Evolutionary conservation across 371 early-diverging fungal species (phyloP), one percentile per base, ranked within the genome.

Genomic region (Rhizopus sp.): DNA sequence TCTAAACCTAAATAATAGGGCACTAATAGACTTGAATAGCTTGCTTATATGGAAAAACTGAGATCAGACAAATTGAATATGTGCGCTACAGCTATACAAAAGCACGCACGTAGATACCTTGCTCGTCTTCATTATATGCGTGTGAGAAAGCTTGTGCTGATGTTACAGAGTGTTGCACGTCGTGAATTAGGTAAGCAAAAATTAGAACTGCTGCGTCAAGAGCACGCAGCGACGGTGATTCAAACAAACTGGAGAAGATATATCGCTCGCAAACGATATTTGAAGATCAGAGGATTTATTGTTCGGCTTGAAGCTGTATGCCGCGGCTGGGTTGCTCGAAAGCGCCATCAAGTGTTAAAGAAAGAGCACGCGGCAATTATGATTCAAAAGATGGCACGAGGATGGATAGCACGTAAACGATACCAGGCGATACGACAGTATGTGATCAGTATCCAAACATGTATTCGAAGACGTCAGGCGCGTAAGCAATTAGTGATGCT

Each of bases 31-130:
- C 33, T 42, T 15, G 10, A 37, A 12, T 58, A 75, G 84, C 81
- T 98, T 54, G 98, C 98, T 8, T 88, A 81, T 56, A 78, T 98
- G 71, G 98, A 97, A 68, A 95, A 95, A 66, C 67, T 91, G 39
- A 86, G 97, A 38, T 81, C 89, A 4, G 93, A 94, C 55, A 83
- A 89, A 29, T 73, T 91, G 64, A 85, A 85, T 44, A 72, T 76
- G 31, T 88, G 87, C 35, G 96, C 95, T 35, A 84, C 88, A 0
- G 59, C 91, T 60, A 86, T 96, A 61, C 96, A 97, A 73, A 92
- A 94, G 81, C 93, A 95, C 65, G 81, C 88, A 41, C 86, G 89
- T n/a, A 75, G 93, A 34, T 86, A 80, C 62, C 68, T 93, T 57
- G 82, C 86, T 55, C 85, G 92, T 64, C 72, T 70, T 30, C 66